phyloP scores from a whole-genome alignment of 768 basidiomycete genomes.

The Cystobasidium ongulense region DNA sequence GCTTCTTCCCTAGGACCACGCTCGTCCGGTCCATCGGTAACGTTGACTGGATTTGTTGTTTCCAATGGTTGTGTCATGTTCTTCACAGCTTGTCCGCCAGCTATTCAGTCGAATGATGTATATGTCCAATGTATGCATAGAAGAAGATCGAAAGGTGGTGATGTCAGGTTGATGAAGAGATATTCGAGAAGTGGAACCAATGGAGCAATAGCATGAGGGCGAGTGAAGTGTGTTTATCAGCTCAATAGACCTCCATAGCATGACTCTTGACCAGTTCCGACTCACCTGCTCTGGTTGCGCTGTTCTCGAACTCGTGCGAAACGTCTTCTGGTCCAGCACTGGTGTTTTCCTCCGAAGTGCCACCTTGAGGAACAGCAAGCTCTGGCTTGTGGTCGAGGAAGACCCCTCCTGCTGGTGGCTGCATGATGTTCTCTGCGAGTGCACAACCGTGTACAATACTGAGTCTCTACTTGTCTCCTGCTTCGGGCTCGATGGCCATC shows the following conservation, averaged over 20 bases:
- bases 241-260: not conserved
- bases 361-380: not conserved
- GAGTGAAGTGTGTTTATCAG: not conserved
- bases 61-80: not conserved
- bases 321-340: not conserved
- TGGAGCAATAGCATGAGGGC: not conserved
- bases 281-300: not conserved
- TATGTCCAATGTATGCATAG: not conserved
- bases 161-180: not conserved
- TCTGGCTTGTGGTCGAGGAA: slow-evolving; percentile 21
- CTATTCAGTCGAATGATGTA: not conserved
- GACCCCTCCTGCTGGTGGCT: not conserved
- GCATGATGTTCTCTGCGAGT: not conserved
- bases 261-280: not conserved
- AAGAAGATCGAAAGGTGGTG: not conserved
- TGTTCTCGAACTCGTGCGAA: slow-evolving; percentile 6
- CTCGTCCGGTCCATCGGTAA: slow-evolving; percentile 3
- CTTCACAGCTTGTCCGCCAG: not conserved
- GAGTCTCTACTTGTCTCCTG: too few species aligned
- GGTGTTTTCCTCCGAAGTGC: not conserved
- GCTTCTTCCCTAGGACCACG: not conserved
- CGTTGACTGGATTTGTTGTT: not conserved
- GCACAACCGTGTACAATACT: not conserved
- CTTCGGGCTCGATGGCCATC: not conserved
- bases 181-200: not conserved